A percentile compares a stretch with the other conserved stretches of the same genome.
These are phyloP conservation scores for Suhomyces faveliae DNA, from an alignment of 805 yeast species.

Conservation along the genomic window DNA sequence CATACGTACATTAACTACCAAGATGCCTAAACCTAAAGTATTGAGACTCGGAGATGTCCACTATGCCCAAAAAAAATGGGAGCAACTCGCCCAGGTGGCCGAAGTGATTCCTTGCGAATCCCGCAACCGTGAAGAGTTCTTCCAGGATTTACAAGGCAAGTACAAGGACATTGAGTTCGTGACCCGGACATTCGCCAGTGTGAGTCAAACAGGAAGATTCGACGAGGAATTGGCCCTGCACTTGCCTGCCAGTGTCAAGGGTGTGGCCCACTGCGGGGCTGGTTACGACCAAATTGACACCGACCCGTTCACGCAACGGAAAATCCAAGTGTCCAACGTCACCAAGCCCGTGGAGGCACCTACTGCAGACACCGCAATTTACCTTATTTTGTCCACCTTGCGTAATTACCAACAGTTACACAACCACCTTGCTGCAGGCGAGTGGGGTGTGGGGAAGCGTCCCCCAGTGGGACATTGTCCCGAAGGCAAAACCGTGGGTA, in stretches of 20 bases:
- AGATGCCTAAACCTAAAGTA: slow-evolving; percentile 10
- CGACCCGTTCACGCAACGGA: slow-evolving; percentile 46
- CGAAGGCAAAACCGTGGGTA: slow-evolving; percentile 71
- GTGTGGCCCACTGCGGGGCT: slow-evolving; percentile 66
- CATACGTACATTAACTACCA: neutral
- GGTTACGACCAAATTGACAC: slow-evolving; percentile 75
- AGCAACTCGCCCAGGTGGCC: slow-evolving; percentile 44
- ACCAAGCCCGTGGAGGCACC: slow-evolving; percentile 67
- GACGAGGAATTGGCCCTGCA: slow-evolving; percentile 58
- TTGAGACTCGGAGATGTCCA: slow-evolving; percentile 61
- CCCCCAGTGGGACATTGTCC: slow-evolving; percentile 73
- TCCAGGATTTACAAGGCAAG: slow-evolving; percentile 43
- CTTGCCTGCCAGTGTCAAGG: slow-evolving; percentile 53
- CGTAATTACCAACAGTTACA: slow-evolving; percentile 67
- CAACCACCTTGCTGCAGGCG: slow-evolving; percentile 49
- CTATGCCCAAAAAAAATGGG: slow-evolving; percentile 69
- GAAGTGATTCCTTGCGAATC: slow-evolving; percentile 39
- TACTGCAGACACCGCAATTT: slow-evolving; percentile 72
- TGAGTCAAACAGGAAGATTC: slow-evolving; percentile 56
- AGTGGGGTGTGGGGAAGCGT: slow-evolving; percentile 57
- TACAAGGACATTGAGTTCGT: slow-evolving; percentile 43
- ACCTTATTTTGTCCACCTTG: slow-evolving; percentile 57
- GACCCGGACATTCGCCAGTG: slow-evolving; percentile 55
- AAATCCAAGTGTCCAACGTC: slow-evolving; percentile 65
- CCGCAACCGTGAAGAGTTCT: slow-evolving; percentile 36